phyloP scores from a whole-genome alignment of 2,329 filamentous ascomycete species.

The Helotiales sp. region DNA sequence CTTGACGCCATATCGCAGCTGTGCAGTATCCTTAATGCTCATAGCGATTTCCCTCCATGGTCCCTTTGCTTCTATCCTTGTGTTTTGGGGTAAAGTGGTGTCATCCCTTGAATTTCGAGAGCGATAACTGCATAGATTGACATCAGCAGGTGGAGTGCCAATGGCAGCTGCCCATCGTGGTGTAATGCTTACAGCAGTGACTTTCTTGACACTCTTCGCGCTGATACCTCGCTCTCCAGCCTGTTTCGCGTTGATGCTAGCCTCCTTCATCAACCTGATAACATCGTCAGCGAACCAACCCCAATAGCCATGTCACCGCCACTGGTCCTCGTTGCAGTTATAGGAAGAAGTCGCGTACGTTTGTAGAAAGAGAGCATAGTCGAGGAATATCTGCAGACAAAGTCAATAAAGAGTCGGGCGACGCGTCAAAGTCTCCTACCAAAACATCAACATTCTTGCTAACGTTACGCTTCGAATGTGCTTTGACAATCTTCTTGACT shows the following conservation, averaged over 20 bases:
- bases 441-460: slow-evolving; percentile 86
- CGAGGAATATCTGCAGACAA: slow-evolving; percentile 70
- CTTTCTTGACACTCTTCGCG: slow-evolving; percentile 75
- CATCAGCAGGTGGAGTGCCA: neutral
- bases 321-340: neutral
- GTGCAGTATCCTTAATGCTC: neutral
- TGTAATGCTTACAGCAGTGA: slow-evolving; percentile 44
- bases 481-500: slow-evolving; percentile 87
- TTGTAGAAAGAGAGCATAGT: slow-evolving; percentile 80
- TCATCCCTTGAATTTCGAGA: slow-evolving; percentile 36
- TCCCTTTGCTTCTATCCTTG: neutral
- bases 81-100: neutral
- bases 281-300: slow-evolving; percentile 15
- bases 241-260: slow-evolving; percentile 73
- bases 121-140: slow-evolving; percentile 20
- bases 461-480: slow-evolving; percentile 76
- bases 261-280: slow-evolving; percentile 73
- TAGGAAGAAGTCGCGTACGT: slow-evolving; percentile 42
- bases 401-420: slow-evolving; percentile 13
- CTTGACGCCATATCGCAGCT: neutral
- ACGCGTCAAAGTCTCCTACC: slow-evolving; percentile 49
- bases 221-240: slow-evolving; percentile 72
- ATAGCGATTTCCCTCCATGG: neutral
- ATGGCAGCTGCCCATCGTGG: neutral
- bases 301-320: neutral